A percentile compares a stretch with the other conserved stretches of the same genome.
phyloP scores from a whole-genome alignment of 75 land plant species.

The Isoetes taiwanensis region DNA sequence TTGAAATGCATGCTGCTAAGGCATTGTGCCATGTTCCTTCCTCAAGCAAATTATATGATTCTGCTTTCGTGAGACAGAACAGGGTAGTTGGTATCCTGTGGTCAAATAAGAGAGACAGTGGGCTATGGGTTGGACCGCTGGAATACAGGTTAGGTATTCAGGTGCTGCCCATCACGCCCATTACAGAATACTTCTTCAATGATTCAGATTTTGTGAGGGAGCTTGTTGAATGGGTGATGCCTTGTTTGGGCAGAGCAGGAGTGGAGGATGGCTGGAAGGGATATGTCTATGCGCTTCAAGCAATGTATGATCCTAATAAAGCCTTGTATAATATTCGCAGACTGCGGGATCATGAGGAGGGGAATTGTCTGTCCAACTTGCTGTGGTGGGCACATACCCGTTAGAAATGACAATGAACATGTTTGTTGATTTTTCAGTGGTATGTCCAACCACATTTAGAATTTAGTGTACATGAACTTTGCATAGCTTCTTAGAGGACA shows the following conservation, averaged over 20 bases:
- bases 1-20: constrained; percentile 52
- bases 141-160: constrained; percentile 85
- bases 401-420: too few species aligned
- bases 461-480: too few species aligned
- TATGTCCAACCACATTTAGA: too few species aligned
- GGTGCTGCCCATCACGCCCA: constrained; percentile 62
- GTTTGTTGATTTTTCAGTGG: too few species aligned
- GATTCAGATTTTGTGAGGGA: constrained; percentile 44
- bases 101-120: constrained; percentile 85
- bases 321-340: constrained; percentile 36
- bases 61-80: constrained; percentile 49
- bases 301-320: constrained; percentile 39
- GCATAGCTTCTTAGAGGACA: too few species aligned
- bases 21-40: constrained; percentile 72
- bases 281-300: constrained; percentile 58
- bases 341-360: constrained; percentile 65
- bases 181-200: constrained; percentile 54
- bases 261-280: constrained; percentile 92
- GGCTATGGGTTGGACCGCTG: constrained; percentile 83
- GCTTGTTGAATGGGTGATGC: constrained; percentile 67
- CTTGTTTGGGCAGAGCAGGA: constrained; percentile 39
- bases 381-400: constrained; percentile 81
- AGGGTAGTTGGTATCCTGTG: constrained; percentile 72
- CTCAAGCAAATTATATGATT: constrained; percentile 36
- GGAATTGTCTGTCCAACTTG: constrained; percentile 70